Percentiles rank a stretch among this genome's conserved stretches.
phyloP scores from a whole-genome alignment of 1,284 basidiomycete species.

The Porodaedalea pini region DNA sequence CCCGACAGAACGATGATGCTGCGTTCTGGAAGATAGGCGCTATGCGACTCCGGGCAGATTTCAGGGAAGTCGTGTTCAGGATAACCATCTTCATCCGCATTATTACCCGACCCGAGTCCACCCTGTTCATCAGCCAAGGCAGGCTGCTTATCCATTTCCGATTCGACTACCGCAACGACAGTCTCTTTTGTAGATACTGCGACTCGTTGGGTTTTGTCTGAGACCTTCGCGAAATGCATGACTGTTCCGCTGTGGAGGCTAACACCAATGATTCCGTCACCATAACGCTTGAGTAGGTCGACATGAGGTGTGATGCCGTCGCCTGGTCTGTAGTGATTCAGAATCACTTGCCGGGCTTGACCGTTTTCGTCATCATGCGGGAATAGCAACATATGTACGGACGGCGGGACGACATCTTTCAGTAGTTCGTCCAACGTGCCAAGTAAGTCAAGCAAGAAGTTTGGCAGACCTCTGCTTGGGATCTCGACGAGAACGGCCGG shows the following conservation, averaged over 20 bases:
- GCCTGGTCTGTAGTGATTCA: constrained; percentile 76
- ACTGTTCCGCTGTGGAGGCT: constrained; percentile 69
- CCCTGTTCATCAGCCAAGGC: neutral
- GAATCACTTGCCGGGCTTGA: constrained; percentile 68
- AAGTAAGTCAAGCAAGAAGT: constrained; percentile 52
- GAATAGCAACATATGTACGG: constrained; percentile 52
- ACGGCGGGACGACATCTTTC: constrained; percentile 41
- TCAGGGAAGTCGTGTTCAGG: neutral
- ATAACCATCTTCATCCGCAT: neutral
- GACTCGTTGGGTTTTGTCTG: too few relatives aligned
- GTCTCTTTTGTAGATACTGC: too few relatives aligned
- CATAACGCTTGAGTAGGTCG: constrained; percentile 71
- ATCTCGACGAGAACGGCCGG: neutral
- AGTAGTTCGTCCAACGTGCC: constrained; percentile 45
- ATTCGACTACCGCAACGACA: too few relatives aligned
- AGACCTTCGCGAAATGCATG: constrained; percentile 58
- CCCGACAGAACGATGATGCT: constrained; percentile 68
- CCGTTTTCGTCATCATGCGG: constrained; percentile 36
- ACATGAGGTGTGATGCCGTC: constrained; percentile 79
- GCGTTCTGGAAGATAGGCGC: constrained; percentile 61
- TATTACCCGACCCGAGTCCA: neutral
- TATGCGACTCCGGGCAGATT: constrained; percentile 26
- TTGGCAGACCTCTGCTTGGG: constrained; percentile 47
- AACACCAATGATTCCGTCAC: constrained; percentile 77
- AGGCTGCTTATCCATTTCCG: neutral